Conservation (phyloP, 148 eudicot genomes). For the Cornus controversa region DNA sequence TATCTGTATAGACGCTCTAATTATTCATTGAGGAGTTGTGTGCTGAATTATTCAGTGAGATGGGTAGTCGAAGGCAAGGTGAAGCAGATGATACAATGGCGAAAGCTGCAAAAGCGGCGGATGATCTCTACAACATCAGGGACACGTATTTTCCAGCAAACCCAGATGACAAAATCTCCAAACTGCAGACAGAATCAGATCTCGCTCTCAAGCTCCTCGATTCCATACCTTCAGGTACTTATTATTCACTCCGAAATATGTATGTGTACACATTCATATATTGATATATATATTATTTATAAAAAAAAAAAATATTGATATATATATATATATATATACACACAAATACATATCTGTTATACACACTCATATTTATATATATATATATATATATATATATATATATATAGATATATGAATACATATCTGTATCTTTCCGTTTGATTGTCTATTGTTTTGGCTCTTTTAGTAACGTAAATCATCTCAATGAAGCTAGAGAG, state of each 20-base stretch:
- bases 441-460: not conserved
- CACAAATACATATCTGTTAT: too few species aligned
- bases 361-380: too few species aligned
- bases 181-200: conserved; percentile 47
- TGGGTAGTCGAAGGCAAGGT: conserved; percentile 33
- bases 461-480: not conserved
- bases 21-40: not conserved
- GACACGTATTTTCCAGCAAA: conserved; percentile 66
- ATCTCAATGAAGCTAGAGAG: not conserved
- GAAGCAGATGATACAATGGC: conserved; percentile 36
- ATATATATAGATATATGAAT: not conserved
- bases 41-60: conserved; percentile 13
- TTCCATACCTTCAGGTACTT: conserved; percentile 61
- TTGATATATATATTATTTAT: too few species aligned
- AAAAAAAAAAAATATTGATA: too few species aligned
- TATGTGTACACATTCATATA: not conserved
- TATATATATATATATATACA: not conserved
- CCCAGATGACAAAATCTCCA: conserved; percentile 57
- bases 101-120: conserved; percentile 43
- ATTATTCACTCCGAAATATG: not conserved
- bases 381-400: not conserved
- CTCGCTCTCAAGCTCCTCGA: conserved; percentile 65
- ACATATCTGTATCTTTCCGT: not conserved
- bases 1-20: too few species aligned
- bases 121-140: conserved; percentile 63